Evolutionary conservation across 2,329 filamentous ascomycete species (phyloP), one percentile per base, ranked within the genome.

Genomic region (Apiospora rasikravindrae): DNA sequence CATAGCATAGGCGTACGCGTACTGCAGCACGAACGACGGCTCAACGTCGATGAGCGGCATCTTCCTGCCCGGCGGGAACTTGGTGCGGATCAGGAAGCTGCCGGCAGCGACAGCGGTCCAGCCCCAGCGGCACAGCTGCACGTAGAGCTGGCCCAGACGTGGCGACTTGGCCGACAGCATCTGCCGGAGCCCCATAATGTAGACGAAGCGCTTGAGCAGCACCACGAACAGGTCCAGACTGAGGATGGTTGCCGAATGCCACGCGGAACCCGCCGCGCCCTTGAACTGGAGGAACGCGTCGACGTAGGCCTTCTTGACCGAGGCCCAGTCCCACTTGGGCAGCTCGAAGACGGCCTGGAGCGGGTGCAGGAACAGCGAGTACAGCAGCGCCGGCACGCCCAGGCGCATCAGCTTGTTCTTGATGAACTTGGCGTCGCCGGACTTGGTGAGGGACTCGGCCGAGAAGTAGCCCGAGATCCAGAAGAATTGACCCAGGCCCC

Each of bases 191-290:
- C 33, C 33, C 33, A 61, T 10, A 24, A 61, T 19, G 13, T 26
- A n/a, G 69, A 69, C 13, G 66, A 42, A 69, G 47, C 70, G 70
- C 66, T 69, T 69, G 37, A 71, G 22, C 24, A 71, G 22, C 14
- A 69, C 22, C n/a, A 64, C 64, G 66, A 64, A 69, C 11, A 71
- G 33, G 67, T 71, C 70, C 33, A 71, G 14, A 26, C 51, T 42
- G n/a, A 71, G 70, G n/a, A 71, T 64, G 40, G 70, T 71, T 33
- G 44, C 44, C 8, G 70, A 69, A 22, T 69, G 69, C 70, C 70
- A 71, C n/a, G 40, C 70, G 24, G 66, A 26, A 4, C 70, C 70
- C 22, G 47, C 33, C 33, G 19, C 51, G 49, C 70, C 70, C 49
- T 61, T 61, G 66, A 71, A 71, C 24, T 71, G 33, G 70, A 22